Evolutionary conservation across 202 grass and related monocot genomes (phyloP), one percentile per base, ranked within the genome.

Genomic region (Panicum hallii): DNA sequence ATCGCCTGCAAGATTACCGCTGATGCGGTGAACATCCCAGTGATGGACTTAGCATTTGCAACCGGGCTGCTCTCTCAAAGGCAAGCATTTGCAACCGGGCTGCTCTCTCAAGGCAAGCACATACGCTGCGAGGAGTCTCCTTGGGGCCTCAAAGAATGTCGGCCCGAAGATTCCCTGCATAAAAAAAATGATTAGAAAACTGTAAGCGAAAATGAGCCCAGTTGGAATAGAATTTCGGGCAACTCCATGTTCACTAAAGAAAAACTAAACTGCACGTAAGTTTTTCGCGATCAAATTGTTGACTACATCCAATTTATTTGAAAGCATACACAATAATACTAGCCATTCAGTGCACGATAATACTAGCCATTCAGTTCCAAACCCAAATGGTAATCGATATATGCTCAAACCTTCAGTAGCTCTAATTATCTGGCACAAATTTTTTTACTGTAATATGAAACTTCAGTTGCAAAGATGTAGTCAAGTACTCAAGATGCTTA

Each of bases 131-230:
- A 32, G 32, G 32, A 32, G 32, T 32, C 32, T 32, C 32, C 32
- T 32, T 32, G 32, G 32, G 32, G 32, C 32, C 32, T 32, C 32
- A 3, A 32, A 32, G 32, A 32, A 32, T 32, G 92, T 88, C 50
- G 83, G 83, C 28, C 89, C 88, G 5, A 90, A 47, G 68, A 87
- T 89, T 77, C 88, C 94, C 89, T 93, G 26, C 38, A 88, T 85
- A 63, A 7, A 63, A 77, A 71, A 74, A 74, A 34, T 13, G 45
- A 72, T 15, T 11, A 49, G 23, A 11, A 15, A 23, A 44, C 38
- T 68, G 40, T 8, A 11, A 22, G 61, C 0, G n/a, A 12, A 48
- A 34, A 42, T 10, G n/a, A 7, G 20, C 20, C 8, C 20, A 57
- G 19, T 10, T 3, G 20, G 55, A 57, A 57, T 10, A 22, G 8